Percentiles rank a stretch among this genome's conserved stretches.
These are phyloP conservation scores for Diaporthe eres DNA, from an alignment of 2,329 filamentous ascomycete species.

Conservation along the genomic window DNA sequence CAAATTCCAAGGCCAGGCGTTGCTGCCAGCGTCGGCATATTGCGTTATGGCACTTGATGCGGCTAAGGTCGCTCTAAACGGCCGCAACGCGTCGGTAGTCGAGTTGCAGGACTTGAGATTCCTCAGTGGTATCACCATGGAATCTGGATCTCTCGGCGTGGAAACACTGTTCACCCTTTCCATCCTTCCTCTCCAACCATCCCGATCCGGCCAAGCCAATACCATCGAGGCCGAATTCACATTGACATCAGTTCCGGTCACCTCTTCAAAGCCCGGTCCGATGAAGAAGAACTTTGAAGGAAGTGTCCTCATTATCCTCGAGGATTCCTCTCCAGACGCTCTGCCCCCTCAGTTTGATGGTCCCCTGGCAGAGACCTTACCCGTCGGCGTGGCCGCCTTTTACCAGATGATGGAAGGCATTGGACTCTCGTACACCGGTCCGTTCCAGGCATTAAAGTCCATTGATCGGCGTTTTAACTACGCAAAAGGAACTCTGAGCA, in stretches of 20 bases:
- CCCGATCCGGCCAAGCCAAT: not conserved
- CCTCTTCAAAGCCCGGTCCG: constrained; percentile 47
- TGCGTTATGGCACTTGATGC: constrained; percentile 63
- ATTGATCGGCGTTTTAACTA: constrained; percentile 55
- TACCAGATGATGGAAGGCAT: constrained; percentile 58
- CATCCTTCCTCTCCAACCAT: constrained; percentile 39
- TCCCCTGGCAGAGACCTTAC: constrained; percentile 50
- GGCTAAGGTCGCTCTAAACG: constrained; percentile 48
- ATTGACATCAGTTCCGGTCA: constrained; percentile 51
- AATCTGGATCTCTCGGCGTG: constrained; percentile 51
- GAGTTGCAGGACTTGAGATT: constrained; percentile 53
- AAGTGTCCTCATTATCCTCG: constrained; percentile 52
- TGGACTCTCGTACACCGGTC: constrained; percentile 56
- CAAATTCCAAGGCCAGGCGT: constrained; percentile 58
- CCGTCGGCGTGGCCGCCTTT: constrained; percentile 52
- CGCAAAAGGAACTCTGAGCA: constrained; percentile 50
- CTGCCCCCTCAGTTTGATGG: constrained; percentile 47
- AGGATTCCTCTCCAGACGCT: constrained; percentile 43
- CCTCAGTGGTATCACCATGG: constrained; percentile 51
- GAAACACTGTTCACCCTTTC: constrained; percentile 56
- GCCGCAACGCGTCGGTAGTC: constrained; percentile 46
- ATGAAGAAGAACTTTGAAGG: constrained; percentile 56
- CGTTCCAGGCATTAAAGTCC: constrained; percentile 53
- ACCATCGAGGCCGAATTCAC: constrained; percentile 52
- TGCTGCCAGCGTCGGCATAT: constrained; percentile 64